A percentile compares a stretch with the other conserved stretches of the same genome.
Conservation (phyloP, 2,329 filamentous ascomycete genomes). For the Diaporthe vaccinii region DNA sequence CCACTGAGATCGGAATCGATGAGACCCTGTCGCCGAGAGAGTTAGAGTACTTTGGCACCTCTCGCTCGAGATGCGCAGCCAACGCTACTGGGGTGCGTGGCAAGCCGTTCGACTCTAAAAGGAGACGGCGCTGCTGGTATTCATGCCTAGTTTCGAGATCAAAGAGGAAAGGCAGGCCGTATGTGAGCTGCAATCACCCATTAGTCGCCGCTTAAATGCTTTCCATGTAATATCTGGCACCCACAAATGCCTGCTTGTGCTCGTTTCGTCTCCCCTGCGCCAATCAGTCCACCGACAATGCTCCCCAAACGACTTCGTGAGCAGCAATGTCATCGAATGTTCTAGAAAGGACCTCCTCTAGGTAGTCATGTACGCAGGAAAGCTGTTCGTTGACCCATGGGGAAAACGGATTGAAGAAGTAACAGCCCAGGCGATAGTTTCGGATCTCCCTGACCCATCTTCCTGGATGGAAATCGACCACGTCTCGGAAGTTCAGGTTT, state of each 20-base stretch:
- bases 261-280: neutral
- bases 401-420: neutral
- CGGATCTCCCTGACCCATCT: neutral
- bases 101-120: neutral
- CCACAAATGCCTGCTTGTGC: conserved; percentile 19
- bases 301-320: conserved; percentile 11
- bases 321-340: conserved; percentile 19
- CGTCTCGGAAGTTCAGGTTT: neutral
- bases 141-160: neutral
- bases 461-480: neutral
- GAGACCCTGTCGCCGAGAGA: too few species aligned
- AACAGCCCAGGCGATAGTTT: neutral
- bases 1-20: too few species aligned
- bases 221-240: neutral
- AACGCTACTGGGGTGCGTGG: neutral
- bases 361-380: conserved; percentile 22
- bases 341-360: neutral
- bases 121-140: neutral
- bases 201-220: neutral
- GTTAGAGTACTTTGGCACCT: neutral
- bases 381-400: conserved; percentile 29
- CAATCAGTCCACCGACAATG: conserved; percentile 8
- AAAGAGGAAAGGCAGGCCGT: conserved; percentile 8
- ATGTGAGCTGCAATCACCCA: neutral
- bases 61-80: neutral